Evolutionary conservation across 495 filamentous ascomycete species (phyloP).

Genomic region (Chaetomium tenue): DNA sequence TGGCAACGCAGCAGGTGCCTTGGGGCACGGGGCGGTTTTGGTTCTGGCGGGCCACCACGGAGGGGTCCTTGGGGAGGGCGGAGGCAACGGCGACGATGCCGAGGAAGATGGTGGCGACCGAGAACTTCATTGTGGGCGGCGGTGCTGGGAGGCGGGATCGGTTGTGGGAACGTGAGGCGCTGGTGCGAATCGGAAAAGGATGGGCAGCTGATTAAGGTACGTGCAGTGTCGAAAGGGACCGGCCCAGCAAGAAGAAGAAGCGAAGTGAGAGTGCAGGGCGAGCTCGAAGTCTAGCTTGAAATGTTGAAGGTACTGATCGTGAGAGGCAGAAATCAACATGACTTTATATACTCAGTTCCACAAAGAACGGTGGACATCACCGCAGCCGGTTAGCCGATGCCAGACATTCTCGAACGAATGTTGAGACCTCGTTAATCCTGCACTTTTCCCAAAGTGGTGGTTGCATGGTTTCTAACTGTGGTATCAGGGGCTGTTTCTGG

Average conservation of each 20-base stretch:
- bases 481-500: conserved; percentile 13
- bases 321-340: neutral
- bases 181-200: neutral
- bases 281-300: conserved; percentile 24
- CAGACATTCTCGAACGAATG: neutral
- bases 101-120: conserved; percentile 27
- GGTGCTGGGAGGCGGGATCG: neutral
- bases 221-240: conserved; percentile 10
- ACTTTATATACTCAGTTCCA: neutral
- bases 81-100: conserved; percentile 24
- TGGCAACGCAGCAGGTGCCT: conserved; percentile 37
- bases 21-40: conserved; percentile 32
- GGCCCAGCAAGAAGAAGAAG: conserved; percentile 18
- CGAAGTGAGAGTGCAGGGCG: conserved; percentile 1
- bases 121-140: conserved; percentile 28
- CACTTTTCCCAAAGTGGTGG: neutral
- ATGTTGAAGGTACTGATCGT: neutral
- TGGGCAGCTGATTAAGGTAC: neutral
- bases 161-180: neutral
- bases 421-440: neutral
- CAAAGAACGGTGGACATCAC: neutral
- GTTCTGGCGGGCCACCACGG: conserved; percentile 31
- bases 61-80: conserved; percentile 20
- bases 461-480: neutral
- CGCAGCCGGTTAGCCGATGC: neutral